Evolutionary conservation across 208 protist species (phyloP), one percentile per base, ranked within the genome.

Genomic region (Leishmania mexicana): DNA sequence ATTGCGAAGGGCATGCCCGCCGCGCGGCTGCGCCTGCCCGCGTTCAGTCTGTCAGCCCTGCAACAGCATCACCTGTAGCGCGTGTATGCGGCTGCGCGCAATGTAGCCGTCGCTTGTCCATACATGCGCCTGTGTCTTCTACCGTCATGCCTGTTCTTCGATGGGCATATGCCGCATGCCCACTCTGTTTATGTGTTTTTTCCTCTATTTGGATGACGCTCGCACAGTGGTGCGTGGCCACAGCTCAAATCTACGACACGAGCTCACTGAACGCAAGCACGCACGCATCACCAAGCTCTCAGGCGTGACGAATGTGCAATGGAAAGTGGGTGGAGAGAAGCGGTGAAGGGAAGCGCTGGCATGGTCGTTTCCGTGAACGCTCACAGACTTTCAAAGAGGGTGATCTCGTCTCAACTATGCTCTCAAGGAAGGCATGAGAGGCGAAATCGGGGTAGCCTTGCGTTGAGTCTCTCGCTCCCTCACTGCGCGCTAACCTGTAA

Each of bases 1-100:
- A 81, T 85, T 57, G 82, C 82, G 21, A 75, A 81, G 54, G 82
- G 77, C 64, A 81, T 85, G 77, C 72, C 76, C 0, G 7, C 82
- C 1, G 78, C 77, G 38, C 68, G 77, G 13, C 77, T 85, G 24
- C 77, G 75, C 21, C 19, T 78, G 53, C 57, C 75, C 17, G n/a
- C 19, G 17, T 76, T 31, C 1, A 76, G 13, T 54, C 51, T 62
- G 51, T 28, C 40, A n/a, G 28, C n/a, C 7, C 21, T 31, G 51
- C 31, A 42, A 21, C 60, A 71, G 60, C 60, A 71, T 24, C 60
- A 71, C 76, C 31, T 79, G 19, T 68, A 53, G 60, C 60, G 4
- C 24, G 10, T 38, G 47, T 51, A 5, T 28, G 21, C 10, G 70
- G 70, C 28, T 4, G 42, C 70, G 28, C 70, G 3, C 28, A 45